phyloP scores from a whole-genome alignment of 2,329 filamentous ascomycete genomes.

The Fusarium buxicola region DNA sequence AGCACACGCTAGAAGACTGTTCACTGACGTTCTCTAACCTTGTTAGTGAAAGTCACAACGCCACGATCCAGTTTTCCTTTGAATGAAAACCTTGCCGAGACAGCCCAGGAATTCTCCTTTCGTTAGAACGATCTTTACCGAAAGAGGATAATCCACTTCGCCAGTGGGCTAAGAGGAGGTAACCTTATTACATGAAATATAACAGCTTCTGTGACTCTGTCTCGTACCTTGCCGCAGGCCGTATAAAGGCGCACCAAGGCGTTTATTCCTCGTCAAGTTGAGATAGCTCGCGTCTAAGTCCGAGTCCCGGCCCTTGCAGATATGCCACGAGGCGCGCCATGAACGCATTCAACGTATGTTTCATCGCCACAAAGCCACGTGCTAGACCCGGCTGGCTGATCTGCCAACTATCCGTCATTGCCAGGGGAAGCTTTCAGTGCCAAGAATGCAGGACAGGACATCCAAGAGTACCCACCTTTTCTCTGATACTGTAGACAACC shows the following conservation, averaged over 20 bases:
- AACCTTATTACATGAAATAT: too few relatives aligned
- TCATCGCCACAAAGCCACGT: not conserved
- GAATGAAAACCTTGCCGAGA: not conserved
- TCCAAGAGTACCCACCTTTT: too few relatives aligned
- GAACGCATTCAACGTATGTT: not conserved
- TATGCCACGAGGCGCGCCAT: not conserved
- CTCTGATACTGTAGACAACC: too few relatives aligned
- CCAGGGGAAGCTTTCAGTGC: not conserved
- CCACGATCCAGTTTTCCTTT: constrained; percentile 13
- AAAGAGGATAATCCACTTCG: not conserved
- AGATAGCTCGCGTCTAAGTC: not conserved
- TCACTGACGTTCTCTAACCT: not conserved
- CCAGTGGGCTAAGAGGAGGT: too few relatives aligned
- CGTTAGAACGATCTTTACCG: too few relatives aligned
- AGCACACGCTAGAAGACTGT: not conserved
- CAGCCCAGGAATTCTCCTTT: not conserved
- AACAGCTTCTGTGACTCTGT: too few relatives aligned
- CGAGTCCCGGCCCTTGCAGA: not conserved
- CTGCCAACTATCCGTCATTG: not conserved
- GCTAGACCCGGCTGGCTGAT: not conserved
- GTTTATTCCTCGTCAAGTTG: not conserved
- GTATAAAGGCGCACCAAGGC: not conserved
- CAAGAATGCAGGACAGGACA: constrained; percentile 5
- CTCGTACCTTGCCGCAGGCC: not conserved
- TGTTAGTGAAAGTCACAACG: not conserved